A percentile compares a stretch with the other conserved stretches of the same genome.
phyloP scores from a whole-genome alignment of 2,329 filamentous ascomycete species.

The Calonectria pauciramosa region DNA sequence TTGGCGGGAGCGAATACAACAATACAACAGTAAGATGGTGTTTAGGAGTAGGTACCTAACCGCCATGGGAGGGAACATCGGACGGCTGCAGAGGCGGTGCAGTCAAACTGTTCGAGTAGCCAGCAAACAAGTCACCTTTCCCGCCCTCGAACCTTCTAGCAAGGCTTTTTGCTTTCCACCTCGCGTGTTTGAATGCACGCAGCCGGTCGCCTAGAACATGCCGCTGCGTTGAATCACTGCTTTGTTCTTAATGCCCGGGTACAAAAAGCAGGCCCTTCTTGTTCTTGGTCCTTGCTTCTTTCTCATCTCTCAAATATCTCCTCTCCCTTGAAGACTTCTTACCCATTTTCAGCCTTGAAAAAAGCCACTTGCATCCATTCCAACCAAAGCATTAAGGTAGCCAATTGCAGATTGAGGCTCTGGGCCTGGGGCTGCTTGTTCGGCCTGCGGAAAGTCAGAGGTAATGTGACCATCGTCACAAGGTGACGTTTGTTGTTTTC shows the following conservation, averaged over 20 bases:
- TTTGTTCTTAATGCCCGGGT: neutral
- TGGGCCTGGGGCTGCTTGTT: neutral
- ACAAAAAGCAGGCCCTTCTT: neutral
- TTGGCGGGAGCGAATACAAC: neutral
- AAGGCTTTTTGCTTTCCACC: neutral
- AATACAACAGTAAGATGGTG: neutral
- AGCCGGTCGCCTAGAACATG: neutral
- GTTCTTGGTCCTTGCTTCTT: neutral
- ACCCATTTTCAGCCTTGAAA: neutral
- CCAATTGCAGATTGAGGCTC: too few relatives aligned
- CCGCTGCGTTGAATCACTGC: constrained; percentile 9
- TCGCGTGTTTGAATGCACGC: neutral
- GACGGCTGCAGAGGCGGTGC: neutral
- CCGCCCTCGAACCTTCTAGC: neutral
- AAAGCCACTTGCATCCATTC: neutral
- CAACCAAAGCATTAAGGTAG: neutral
- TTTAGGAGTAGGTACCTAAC: neutral
- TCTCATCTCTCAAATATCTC: neutral
- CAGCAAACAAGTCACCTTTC: neutral
- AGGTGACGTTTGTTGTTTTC: neutral
- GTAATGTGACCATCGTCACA: neutral
- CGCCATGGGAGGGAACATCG: neutral
- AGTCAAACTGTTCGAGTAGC: neutral
- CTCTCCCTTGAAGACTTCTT: neutral
- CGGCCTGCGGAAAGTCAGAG: neutral